phyloP scores from a whole-genome alignment of 371 early-diverging fungal genomes.

The Gilbertella persicaria region DNA sequence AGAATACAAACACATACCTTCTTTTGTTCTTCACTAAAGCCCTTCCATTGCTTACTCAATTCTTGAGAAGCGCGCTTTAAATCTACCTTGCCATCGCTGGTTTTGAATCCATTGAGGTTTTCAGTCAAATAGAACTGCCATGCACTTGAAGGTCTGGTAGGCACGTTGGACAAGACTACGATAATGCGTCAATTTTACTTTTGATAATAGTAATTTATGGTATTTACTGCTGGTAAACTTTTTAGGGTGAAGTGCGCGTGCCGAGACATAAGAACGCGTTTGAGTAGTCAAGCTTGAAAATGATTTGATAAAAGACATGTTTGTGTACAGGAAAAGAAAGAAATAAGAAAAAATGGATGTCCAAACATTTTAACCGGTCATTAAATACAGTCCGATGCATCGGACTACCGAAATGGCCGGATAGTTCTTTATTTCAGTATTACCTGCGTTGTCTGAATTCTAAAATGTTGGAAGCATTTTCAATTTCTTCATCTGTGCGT shows the following conservation, averaged over 20 bases:
- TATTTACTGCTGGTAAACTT: constrained; percentile 44
- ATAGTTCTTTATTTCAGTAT: too few relatives aligned
- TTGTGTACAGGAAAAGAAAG: background rate
- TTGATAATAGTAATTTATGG: background rate
- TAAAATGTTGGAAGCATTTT: too few relatives aligned
- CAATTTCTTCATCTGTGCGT: too few relatives aligned
- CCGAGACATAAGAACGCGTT: constrained; percentile 20
- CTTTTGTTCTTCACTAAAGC: constrained; percentile 32
- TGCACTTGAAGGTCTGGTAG: constrained; percentile 48
- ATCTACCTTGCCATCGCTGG: constrained; percentile 28
- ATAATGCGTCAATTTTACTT: background rate
- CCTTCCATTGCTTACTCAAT: constrained; percentile 29
- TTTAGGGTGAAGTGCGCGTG: constrained; percentile 27
- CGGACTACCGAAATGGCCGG: too few relatives aligned
- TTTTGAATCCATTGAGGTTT: constrained; percentile 34
- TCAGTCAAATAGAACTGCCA: constrained; percentile 54
- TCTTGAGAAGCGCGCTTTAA: constrained; percentile 23
- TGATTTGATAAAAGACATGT: constrained; percentile 15
- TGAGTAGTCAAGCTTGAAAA: constrained; percentile 14
- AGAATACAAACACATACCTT: constrained; percentile 29
- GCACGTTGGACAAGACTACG: constrained; percentile 43
- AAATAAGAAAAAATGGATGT: background rate
- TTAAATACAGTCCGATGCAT: too few relatives aligned
- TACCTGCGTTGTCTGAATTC: too few relatives aligned
- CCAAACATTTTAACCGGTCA: background rate